Base-by-base conservation (phyloP, 2,329 filamentous ascomycete genomes). In the Alternaria infectoria region DNA sequence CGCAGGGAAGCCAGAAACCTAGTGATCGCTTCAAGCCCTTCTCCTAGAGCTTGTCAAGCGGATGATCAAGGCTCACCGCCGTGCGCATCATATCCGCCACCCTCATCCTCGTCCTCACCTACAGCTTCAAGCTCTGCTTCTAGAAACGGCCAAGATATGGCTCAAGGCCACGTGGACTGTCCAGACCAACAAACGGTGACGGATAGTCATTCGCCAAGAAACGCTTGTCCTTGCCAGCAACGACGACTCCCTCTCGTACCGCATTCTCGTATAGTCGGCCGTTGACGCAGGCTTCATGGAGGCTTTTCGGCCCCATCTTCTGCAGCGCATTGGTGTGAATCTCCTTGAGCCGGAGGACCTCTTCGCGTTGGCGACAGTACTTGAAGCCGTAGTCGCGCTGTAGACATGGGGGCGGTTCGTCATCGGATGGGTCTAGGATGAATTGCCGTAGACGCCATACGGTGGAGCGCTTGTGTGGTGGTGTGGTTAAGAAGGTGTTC, bases 331-430 rank as follows among this genome's bases (percentile, higher is more conserved):
- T 10, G 3, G 2, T 2, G 54, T 75, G 74, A 1, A 74, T 59
- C 0, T 12, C 11, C 28, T 72, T 75, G 5, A 73, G 46, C 0
- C 15, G 19, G 3, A n/a, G 11, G 0, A 74, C 70, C 6, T 75
- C 66, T 0, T 76, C 65, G 5, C 70, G 61, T 1, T 60, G 55
- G 0, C 26, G 60, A 15, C 69, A 71, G 7, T 56, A 54, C 0
- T 30, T 47, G 17, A 72, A 74, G 0, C 73, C 73, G 9, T 72
- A 77, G 25, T 76, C 74, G 0, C 68, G 61, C 6, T 61, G 58
- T 0, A 75, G 43, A 4, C 44, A 59, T 0, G 62, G 52, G 1
- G 51, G 40, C 0, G 74, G 68, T 3, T 73, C 63, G 1, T 57
- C 67, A 10, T 52, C 61, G 0, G 28, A 7, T 0, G 15, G 6